These are phyloP conservation scores for Cucumis hystrix DNA, from an alignment of 306 rosid genomes.

Conservation along the genomic window DNA sequence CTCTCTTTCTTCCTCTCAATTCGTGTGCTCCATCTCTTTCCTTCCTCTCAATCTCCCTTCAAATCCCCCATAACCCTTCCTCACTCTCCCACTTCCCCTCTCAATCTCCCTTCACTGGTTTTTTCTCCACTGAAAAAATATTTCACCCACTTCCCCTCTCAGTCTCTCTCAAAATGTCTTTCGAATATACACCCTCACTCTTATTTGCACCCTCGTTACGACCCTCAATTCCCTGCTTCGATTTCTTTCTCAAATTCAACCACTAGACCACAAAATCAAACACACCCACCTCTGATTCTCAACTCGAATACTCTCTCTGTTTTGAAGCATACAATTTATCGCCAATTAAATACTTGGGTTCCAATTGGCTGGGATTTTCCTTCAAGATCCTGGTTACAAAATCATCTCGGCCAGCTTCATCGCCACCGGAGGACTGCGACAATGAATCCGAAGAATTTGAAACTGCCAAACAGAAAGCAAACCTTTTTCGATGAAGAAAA, in stretches of 20 bases:
- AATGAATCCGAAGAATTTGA: conserved; percentile 15
- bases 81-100: too few relatives aligned
- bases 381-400: conserved; percentile 66
- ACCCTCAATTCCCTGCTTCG: conserved; percentile 21
- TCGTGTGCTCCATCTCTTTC: too few relatives aligned
- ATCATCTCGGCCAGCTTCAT: conserved; percentile 35
- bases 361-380: conserved; percentile 91
- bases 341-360: conserved; percentile 61
- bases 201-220: conserved; percentile 14
- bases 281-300: conserved; percentile 21
- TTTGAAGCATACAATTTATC: conserved; percentile 49
- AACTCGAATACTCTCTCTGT: conserved; percentile 44
- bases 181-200: conserved; percentile 53
- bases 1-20: too few relatives aligned
- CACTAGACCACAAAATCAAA: conserved; percentile 26
- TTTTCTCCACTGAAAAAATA: too few relatives aligned
- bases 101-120: too few relatives aligned
- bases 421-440: conserved; percentile 13
- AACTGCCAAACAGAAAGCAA: conserved; percentile 31
- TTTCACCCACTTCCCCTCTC: too few relatives aligned
- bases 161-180: conserved; percentile 61
- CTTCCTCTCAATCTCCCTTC: too few relatives aligned
- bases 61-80: too few relatives aligned
- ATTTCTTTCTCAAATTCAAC: conserved; percentile 25
- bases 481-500: conserved; percentile 28